Evolutionary conservation across 306 rosid genomes (phyloP).

Genomic region (Prunus mongolica): DNA sequence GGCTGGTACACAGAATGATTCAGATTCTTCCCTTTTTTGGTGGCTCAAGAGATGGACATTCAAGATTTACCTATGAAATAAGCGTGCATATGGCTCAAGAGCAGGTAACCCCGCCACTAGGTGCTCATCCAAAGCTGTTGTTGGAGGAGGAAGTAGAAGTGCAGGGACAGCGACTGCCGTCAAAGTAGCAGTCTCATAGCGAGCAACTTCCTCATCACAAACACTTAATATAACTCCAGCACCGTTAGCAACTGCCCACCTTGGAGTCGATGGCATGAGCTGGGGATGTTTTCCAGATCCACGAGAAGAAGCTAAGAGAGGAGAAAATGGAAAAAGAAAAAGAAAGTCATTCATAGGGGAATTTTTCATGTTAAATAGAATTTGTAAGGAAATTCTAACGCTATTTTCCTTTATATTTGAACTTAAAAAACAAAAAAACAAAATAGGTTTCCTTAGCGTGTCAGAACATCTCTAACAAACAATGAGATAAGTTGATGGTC

Average conservation of each 20-base stretch:
- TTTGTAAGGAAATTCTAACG: neutral
- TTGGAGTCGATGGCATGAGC: conserved; percentile 87
- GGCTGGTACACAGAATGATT: neutral
- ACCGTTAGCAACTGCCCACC: conserved; percentile 99
- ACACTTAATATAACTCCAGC: conserved; percentile 98
- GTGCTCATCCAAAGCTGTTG: conserved; percentile 95
- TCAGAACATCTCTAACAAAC: neutral
- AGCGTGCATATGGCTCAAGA: conserved; percentile 96
- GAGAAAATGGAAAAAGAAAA: conserved; percentile 16
- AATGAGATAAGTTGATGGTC: neutral
- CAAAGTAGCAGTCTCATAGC: conserved; percentile 91
- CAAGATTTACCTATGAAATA: conserved; percentile 78
- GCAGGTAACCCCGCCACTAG: conserved; percentile 98
- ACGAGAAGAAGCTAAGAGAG: conserved; percentile 64
- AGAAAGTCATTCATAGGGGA: neutral
- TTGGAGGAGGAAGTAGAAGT: conserved; percentile 97
- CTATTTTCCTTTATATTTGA: neutral
- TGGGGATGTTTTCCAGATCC: conserved; percentile 99
- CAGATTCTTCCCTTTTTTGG: neutral
- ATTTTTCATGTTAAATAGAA: neutral
- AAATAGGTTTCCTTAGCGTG: neutral
- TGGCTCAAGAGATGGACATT: conserved; percentile 13
- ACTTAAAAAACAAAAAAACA: neutral
- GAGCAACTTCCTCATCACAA: conserved; percentile 96
- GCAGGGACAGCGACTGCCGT: conserved; percentile 98